These are phyloP conservation scores for Stagonosporopsis cucurbitacearum DNA, from an alignment of 2,329 filamentous ascomycete genomes.

Conservation along the genomic window DNA sequence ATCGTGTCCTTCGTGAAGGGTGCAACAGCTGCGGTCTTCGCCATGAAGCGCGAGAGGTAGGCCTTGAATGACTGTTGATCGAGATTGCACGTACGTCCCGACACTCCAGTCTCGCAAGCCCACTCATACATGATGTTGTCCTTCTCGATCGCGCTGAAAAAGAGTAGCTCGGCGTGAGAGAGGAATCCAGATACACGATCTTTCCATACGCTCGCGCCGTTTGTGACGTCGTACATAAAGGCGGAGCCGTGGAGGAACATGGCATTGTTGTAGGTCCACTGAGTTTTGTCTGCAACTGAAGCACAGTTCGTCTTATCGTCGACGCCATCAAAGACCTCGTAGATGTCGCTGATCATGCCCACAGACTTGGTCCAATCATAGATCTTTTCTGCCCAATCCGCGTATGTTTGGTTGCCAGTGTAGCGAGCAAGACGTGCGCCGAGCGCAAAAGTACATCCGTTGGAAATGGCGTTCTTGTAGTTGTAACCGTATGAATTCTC, in stretches of 20 bases:
- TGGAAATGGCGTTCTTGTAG: conserved; percentile 84
- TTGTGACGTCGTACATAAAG: conserved; percentile 62
- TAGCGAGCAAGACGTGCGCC: conserved; percentile 75
- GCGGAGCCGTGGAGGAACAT: conserved; percentile 63
- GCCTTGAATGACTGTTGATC: conserved; percentile 80
- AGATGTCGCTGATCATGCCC: conserved; percentile 58
- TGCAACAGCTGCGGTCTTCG: conserved; percentile 53
- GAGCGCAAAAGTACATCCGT: conserved; percentile 83
- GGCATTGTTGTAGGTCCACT: conserved; percentile 66
- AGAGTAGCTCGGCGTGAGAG: conserved; percentile 48
- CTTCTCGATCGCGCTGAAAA: conserved; percentile 63
- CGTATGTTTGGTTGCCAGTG: conserved; percentile 65
- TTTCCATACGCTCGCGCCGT: conserved; percentile 60
- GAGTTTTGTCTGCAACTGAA: conserved; percentile 55
- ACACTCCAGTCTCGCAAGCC: conserved; percentile 65
- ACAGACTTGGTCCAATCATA: conserved; percentile 64
- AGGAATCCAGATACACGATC: conserved; percentile 67
- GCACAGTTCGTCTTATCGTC: conserved; percentile 60
- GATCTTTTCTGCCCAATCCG: conserved; percentile 70
- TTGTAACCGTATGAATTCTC: conserved; percentile 75
- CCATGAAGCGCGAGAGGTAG: conserved; percentile 71
- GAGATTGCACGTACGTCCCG: conserved; percentile 64
- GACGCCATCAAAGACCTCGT: conserved; percentile 63
- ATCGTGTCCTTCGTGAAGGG: conserved; percentile 52
- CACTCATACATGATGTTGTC: conserved; percentile 68